phyloP scores from a whole-genome alignment of 2,329 filamentous ascomycete species.

The Ustilaginoidea virens region DNA sequence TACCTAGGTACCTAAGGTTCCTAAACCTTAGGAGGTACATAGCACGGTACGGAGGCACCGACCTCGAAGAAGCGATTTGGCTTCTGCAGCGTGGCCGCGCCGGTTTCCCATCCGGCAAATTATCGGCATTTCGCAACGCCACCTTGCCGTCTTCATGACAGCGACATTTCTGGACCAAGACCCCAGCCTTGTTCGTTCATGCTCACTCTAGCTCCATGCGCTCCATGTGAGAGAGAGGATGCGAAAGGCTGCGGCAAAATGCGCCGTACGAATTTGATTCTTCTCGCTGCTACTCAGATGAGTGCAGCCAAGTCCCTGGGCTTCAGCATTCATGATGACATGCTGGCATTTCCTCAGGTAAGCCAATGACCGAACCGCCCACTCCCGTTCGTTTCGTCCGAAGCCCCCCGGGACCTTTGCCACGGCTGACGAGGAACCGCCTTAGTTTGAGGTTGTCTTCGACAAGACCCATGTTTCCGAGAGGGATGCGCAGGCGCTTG shows the following conservation, averaged over 20 bases:
- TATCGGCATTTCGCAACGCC: conserved; percentile 9
- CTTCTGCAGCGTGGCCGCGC: too few species aligned
- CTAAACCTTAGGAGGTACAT: too few species aligned
- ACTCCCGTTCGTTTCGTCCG: neutral
- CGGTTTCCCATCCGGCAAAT: too few species aligned
- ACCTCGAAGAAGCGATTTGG: too few species aligned
- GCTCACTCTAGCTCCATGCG: too few species aligned
- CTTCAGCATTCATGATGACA: conserved; percentile 80
- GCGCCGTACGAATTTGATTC: conserved; percentile 30
- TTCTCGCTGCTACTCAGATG: conserved; percentile 30
- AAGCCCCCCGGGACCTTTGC: too few species aligned
- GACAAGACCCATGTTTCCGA: conserved; percentile 58
- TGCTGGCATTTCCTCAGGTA: conserved; percentile 79
- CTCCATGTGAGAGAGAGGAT: conserved; percentile 14
- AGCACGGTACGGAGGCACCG: too few species aligned
- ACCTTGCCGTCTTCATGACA: conserved; percentile 4
- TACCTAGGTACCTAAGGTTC: too few species aligned
- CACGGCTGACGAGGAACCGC: conserved; percentile 1
- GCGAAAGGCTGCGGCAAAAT: conserved; percentile 21
- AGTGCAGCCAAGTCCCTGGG: conserved; percentile 32
- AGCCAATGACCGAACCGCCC: conserved; percentile 8
- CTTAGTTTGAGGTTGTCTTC: conserved; percentile 67
- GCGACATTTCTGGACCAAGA: too few species aligned
- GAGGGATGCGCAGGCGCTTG: conserved; percentile 46
- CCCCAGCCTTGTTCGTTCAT: too few species aligned